Percentiles rank a stretch among this genome's conserved stretches.
phyloP scores from a whole-genome alignment of 176 grass and related monocot species.

The Oryza rufipogon region DNA sequence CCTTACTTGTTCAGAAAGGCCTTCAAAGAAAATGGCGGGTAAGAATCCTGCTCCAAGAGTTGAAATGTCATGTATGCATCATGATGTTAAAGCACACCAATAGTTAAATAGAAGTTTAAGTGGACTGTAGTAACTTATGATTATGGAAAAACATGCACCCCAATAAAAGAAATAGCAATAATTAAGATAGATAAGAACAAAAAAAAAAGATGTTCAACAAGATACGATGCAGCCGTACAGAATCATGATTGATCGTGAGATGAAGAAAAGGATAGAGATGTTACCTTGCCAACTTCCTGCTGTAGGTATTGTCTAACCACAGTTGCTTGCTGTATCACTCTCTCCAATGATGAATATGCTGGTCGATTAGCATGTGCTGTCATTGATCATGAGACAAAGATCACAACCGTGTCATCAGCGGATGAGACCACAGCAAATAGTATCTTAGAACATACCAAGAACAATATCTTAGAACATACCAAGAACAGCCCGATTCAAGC shows the following conservation, averaged over 20 bases:
- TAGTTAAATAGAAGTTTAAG: slow-evolving; percentile 3
- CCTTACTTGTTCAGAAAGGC: slow-evolving; percentile 89
- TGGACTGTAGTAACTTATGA: neutral
- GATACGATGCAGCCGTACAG: neutral
- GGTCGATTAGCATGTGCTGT: slow-evolving; percentile 85
- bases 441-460: slow-evolving; percentile 60
- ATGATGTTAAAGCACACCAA: neutral
- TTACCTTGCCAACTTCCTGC: slow-evolving; percentile 87
- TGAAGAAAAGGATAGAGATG: neutral
- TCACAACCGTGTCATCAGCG: slow-evolving; percentile 6
- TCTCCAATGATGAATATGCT: slow-evolving; percentile 88
- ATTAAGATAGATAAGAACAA: neutral
- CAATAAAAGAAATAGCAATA: neutral
- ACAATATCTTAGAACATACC: slow-evolving; percentile 54
- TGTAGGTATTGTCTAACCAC: slow-evolving; percentile 85
- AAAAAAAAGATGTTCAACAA: neutral
- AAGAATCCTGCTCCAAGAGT: slow-evolving; percentile 79
- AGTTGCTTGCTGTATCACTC: slow-evolving; percentile 77
- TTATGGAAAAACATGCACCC: neutral
- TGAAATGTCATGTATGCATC: slow-evolving; percentile 53
- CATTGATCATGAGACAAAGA: slow-evolving; percentile 38
- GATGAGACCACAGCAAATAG: neutral
- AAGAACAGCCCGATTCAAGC: slow-evolving; percentile 88
- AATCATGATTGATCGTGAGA: neutral
- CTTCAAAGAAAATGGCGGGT: slow-evolving; percentile 89